Evolutionary conservation across 495 filamentous ascomycete species (phyloP), one percentile per base, ranked within the genome.

Genomic region (Haplographium delicatum): DNA sequence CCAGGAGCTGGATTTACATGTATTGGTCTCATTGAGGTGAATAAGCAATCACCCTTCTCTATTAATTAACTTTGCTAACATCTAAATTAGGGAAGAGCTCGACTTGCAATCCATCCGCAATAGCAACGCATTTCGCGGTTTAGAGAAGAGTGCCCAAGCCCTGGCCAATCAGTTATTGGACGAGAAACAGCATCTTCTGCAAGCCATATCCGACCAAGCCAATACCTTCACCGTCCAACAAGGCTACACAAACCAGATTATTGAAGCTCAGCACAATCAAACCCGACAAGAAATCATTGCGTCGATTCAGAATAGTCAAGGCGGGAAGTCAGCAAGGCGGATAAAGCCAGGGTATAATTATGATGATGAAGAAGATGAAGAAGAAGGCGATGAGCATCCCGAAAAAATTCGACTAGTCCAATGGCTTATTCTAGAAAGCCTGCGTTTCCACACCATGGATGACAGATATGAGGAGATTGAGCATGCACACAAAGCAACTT

Each of bases 401-500:
- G 20, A 0, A 15, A 23, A 15, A n/a, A 26, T 10, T 5, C 7
- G 20, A 7, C 4, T 13, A 26, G 13, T 43, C n/a, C 20, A 24
- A 8, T 27, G 20, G 2, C 7, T 26, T 9, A 6, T 43, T 5
- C 11, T 43, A 13, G 20, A 5, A 26, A 43, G 39, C 13, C 39
- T 43, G 6, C 19, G 23, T 24, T 43, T 43, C n/a, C n/a, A 19
- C 6, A 43, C 39, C 9, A 43, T 43, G 39, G 9, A 24, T 6
- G 22, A 43, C 23, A 43, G 39, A n/a, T 43, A 24, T 26, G 23
- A 24, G 5, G 39, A 43, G 23, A 43, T 43, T 18, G 23, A 13
- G 4, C 19, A 7, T 19, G 47, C 47, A 23, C 26, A 50, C 16
- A 9, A 11, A 16, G 3, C 11, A 28, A 66, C 63, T 0, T 64